These are phyloP conservation scores for Albatrellus ellisii DNA, from an alignment of 768 basidiomycete species.

Conservation along the genomic window DNA sequence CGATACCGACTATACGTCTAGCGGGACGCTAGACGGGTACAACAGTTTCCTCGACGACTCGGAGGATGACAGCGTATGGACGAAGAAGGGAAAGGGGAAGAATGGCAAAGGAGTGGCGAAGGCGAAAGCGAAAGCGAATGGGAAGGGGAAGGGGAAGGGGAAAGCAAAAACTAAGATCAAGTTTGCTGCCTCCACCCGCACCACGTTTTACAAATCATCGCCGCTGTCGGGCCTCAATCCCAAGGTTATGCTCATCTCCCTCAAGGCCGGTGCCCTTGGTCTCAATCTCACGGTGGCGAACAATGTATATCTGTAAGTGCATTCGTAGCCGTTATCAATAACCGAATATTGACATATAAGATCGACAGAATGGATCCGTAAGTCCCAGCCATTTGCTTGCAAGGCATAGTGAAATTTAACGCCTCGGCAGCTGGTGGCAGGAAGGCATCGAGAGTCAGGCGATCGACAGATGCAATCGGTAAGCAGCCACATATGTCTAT, in stretches of 20 bases:
- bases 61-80: not conserved
- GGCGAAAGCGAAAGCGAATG: constrained; percentile 19
- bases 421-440: constrained; percentile 59
- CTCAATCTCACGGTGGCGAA: constrained; percentile 84
- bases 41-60: constrained; percentile 3
- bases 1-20: constrained; percentile 19
- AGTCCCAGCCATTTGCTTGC: constrained; percentile 23
- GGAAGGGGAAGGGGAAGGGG: constrained; percentile 7
- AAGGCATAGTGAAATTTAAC: not conserved
- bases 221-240: constrained; percentile 34
- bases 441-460: constrained; percentile 82
- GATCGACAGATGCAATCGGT: constrained; percentile 69
- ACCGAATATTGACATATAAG: constrained; percentile 8
- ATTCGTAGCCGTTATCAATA: not conserved
- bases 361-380: constrained; percentile 69
- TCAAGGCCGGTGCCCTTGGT: constrained; percentile 76
- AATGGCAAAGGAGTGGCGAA: constrained; percentile 17
- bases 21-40: constrained; percentile 18
- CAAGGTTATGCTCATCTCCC: constrained; percentile 73
- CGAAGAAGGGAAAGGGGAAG: constrained; percentile 1
- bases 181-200: constrained; percentile 1
- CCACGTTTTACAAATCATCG: not conserved
- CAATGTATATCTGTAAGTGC: constrained; percentile 64
- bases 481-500: constrained; percentile 1
- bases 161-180: constrained; percentile 17